A percentile compares a stretch with the other conserved stretches of the same genome.
Evolutionary conservation across 345 rosid genomes (phyloP).

Genomic region (Populus nigra): DNA sequence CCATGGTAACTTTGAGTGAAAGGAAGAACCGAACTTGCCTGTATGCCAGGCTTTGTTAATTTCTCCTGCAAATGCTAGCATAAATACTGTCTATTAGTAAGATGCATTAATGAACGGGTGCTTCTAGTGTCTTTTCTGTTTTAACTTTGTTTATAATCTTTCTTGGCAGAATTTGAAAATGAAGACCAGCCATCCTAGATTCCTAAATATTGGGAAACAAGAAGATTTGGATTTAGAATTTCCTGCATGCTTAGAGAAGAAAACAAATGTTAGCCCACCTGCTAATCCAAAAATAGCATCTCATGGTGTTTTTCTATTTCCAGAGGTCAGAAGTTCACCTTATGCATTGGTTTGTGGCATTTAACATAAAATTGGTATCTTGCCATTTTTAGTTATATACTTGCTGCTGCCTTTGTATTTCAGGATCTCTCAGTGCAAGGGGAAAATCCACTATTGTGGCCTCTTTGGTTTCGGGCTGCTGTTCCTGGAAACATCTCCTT

Average conservation of each 20-base stretch:
- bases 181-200: conserved; percentile 86
- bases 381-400: conserved; percentile 16
- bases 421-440: conserved; percentile 63
- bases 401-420: conserved; percentile 22
- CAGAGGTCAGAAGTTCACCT: conserved; percentile 60
- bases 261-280: conserved; percentile 22
- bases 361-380: conserved; percentile 13
- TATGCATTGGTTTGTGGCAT: conserved; percentile 12
- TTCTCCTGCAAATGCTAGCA: conserved; percentile 1
- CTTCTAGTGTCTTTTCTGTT: neutral
- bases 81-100: neutral
- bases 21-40: neutral
- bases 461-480: conserved; percentile 97
- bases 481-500: conserved; percentile 68
- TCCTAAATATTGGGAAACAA: conserved; percentile 51
- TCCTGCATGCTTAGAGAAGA: conserved; percentile 73
- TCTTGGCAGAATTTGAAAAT: conserved; percentile 82
- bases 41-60: neutral
- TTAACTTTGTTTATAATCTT: conserved; percentile 9
- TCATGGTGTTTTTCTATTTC: conserved; percentile 59
- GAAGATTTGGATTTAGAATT: conserved; percentile 46
- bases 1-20: neutral
- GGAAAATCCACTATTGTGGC: conserved; percentile 67
- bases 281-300: conserved; percentile 31
- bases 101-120: conserved; percentile 10